Base-by-base conservation (phyloP, 1,139 yeast genomes). In the Chernovozyma sophiae-reginae region DNA sequence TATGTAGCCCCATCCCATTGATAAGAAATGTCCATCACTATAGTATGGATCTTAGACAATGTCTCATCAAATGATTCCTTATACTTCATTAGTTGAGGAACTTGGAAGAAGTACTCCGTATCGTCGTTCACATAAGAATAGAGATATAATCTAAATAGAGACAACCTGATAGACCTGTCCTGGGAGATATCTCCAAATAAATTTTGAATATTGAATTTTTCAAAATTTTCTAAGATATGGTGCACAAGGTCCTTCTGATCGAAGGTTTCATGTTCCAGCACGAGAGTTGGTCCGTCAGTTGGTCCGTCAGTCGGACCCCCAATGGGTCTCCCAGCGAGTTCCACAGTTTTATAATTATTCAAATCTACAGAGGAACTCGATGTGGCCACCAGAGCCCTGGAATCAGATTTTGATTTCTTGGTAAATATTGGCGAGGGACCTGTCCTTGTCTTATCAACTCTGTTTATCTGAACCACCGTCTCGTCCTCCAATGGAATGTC, bases 61-160 rank as follows among this genome's bases (percentile, higher is more conserved):
- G 10, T 29, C 20, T 13, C 15, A 13, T 17, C 11, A 15, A 32
- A 34, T 6, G 18, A 6, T 8, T 24, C 36, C 12, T 16, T 4
- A 18, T 15, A 23, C 10, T 22, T 19, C 7, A 25, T 10, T 17
- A 23, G 34, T 6, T 27, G 20, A 11, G 34, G 27, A 4, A 20
- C 27, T 12, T 25, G 33, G 14, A 37, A 40, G 30, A 25, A 27
- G n/a, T 26, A 25, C 4, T 25, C 31, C 26, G 39, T 36, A 7
- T 17, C 24, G 31, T 29, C 22, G 15, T 25, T 23, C 19, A 37
- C 24, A 16, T 16, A 26, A 10, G 42, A 14, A 31, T 35, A 34
- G 18, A 44, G 23, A 32, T 39, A 44, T 3, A 43, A 36, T 15
- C 36, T 35, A 35, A 44, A 43, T 28, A 42, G 31, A 6, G 29